Evolutionary conservation across 2,329 filamentous ascomycete genomes (phyloP).

Genomic region (Ceratocystis eucalypticola): DNA sequence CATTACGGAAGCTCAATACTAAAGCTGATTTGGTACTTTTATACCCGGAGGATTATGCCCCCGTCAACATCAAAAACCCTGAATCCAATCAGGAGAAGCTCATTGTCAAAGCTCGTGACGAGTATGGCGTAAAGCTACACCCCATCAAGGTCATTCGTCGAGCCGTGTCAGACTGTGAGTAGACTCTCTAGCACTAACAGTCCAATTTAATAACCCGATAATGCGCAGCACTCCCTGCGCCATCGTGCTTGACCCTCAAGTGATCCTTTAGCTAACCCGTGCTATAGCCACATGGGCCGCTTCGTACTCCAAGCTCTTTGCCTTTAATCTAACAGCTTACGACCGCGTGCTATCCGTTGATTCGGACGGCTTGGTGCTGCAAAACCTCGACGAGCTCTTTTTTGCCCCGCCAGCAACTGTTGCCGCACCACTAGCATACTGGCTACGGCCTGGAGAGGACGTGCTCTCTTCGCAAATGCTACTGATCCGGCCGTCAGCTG

Average conservation of each 20-base stretch:
- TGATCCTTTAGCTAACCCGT: neutral
- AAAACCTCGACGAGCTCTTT: conserved; percentile 58
- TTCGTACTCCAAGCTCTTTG: conserved; percentile 53
- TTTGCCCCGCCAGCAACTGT: conserved; percentile 46
- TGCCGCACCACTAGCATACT: conserved; percentile 60
- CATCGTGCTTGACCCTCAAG: neutral
- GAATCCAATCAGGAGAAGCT: conserved; percentile 26
- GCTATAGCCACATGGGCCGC: conserved; percentile 43
- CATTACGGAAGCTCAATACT: conserved; percentile 30
- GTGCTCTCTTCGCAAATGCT: conserved; percentile 48
- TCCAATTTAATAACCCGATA: neutral
- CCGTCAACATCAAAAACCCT: conserved; percentile 24
- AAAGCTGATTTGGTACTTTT: conserved; percentile 34
- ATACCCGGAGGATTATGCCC: conserved; percentile 30
- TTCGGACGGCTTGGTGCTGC: conserved; percentile 49
- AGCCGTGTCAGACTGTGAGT: conserved; percentile 28
- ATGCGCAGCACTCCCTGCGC: neutral
- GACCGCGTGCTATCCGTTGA: conserved; percentile 36
- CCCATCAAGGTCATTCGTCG: conserved; percentile 31
- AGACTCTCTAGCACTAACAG: neutral
- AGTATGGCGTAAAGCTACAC: conserved; percentile 33
- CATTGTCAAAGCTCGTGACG: conserved; percentile 31
- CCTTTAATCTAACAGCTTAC: conserved; percentile 54
- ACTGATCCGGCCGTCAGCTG: conserved; percentile 44
- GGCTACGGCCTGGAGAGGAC: conserved; percentile 42